phyloP scores from a whole-genome alignment of 768 basidiomycete species.

The Mycena chlorophos region DNA sequence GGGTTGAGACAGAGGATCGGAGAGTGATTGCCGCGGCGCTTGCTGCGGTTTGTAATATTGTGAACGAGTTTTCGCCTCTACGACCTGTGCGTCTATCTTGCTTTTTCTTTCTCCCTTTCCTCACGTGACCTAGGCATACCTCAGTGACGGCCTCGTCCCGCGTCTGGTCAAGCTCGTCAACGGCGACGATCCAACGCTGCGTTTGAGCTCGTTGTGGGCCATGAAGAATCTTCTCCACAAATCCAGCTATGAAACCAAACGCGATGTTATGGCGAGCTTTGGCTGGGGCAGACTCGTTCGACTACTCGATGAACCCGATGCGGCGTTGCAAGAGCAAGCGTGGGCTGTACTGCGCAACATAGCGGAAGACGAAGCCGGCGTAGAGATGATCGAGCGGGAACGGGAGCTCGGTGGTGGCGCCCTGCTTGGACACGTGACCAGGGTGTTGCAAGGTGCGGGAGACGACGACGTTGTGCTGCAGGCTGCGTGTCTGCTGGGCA shows the following conservation, averaged over 20 bases:
- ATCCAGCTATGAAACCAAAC: slow-evolving; percentile 59
- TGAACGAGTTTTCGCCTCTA: slow-evolving; percentile 84
- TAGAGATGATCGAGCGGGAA: slow-evolving; percentile 57
- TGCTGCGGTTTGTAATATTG: slow-evolving; percentile 79
- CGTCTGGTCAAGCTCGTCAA: slow-evolving; percentile 61
- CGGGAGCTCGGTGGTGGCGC: slow-evolving; percentile 48
- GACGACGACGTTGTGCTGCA: slow-evolving; percentile 18
- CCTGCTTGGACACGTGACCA: slow-evolving; percentile 47
- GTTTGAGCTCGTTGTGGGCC: slow-evolving; percentile 80
- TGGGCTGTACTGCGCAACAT: slow-evolving; percentile 68
- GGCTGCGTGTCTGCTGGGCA: slow-evolving; percentile 64
- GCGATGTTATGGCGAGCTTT: slow-evolving; percentile 63
- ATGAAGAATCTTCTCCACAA: slow-evolving; percentile 80
- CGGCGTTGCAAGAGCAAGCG: slow-evolving; percentile 68
- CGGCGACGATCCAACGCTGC: slow-evolving; percentile 54
- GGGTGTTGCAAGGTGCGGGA: slow-evolving; percentile 47
- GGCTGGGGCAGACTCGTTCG: slow-evolving; percentile 66
- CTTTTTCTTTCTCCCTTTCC: slow-evolving; percentile 9
- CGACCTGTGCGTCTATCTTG: slow-evolving; percentile 44
- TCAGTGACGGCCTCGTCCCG: slow-evolving; percentile 67
- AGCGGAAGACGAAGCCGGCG: slow-evolving; percentile 63
- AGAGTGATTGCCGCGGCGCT: slow-evolving; percentile 72
- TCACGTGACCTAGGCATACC: slow-evolving; percentile 48
- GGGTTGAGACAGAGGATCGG: slow-evolving; percentile 56
- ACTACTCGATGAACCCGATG: slow-evolving; percentile 53